These are phyloP conservation scores for Terana coerulea DNA, from an alignment of 768 basidiomycete genomes.

Conservation along the genomic window DNA sequence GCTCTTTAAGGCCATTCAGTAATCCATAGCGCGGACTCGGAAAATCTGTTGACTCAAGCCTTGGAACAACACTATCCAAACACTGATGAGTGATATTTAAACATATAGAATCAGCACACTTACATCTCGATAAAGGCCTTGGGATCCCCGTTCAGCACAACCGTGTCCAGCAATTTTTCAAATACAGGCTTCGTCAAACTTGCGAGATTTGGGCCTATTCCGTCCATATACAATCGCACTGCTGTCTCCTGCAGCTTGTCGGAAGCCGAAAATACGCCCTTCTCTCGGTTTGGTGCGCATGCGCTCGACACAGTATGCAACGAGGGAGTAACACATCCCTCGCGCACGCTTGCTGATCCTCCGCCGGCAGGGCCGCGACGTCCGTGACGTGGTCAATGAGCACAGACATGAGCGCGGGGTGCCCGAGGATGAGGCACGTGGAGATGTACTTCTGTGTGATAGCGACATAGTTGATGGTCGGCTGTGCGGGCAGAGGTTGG, in stretches of 20 bases:
- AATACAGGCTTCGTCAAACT: not conserved
- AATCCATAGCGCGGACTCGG: not conserved
- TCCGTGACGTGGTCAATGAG: not conserved
- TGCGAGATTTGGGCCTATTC: not conserved
- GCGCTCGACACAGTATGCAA: not conserved
- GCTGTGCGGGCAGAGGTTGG: too few relatives aligned
- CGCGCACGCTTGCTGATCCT: not conserved
- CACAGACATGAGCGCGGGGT: not conserved
- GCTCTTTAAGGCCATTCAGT: not conserved
- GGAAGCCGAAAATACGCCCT: not conserved
- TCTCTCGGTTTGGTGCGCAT: not conserved
- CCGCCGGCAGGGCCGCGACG: not conserved
- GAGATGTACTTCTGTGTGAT: too few relatives aligned
- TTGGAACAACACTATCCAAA: not conserved
- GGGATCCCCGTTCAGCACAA: not conserved
- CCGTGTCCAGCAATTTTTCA: not conserved
- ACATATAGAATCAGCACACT: not conserved
- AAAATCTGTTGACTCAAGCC: not conserved
- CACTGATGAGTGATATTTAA: not conserved
- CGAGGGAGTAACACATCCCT: not conserved
- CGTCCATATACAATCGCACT: not conserved
- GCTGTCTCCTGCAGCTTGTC: not conserved
- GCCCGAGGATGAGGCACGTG: conserved; percentile 3
- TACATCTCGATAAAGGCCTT: not conserved
- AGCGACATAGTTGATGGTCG: too few relatives aligned